phyloP scores from a whole-genome alignment of 129 eudicot genomes.

The Scalesia atractyloides region DNA sequence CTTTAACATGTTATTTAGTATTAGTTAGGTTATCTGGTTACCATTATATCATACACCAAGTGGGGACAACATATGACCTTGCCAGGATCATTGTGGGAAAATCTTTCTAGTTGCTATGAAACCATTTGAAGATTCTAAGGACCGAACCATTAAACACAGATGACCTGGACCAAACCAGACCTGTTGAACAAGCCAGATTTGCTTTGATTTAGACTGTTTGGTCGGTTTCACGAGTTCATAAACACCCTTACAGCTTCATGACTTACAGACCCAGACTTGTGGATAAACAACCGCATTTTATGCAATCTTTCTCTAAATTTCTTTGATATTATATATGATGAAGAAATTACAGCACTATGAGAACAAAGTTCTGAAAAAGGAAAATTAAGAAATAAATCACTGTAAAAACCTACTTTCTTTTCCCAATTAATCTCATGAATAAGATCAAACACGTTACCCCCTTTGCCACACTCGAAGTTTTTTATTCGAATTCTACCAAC shows the following conservation, averaged over 20 bases:
- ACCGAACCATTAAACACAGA: too few relatives aligned
- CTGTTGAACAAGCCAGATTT: too few relatives aligned
- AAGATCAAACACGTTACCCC: slow-evolving; percentile 24
- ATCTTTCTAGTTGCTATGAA: too few relatives aligned
- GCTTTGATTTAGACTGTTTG: neutral
- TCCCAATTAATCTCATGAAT: slow-evolving; percentile 40
- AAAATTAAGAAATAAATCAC: slow-evolving; percentile 40
- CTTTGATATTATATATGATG: slow-evolving; percentile 38
- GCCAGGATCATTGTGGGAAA: too few relatives aligned
- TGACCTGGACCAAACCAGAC: too few relatives aligned
- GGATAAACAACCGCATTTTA: slow-evolving; percentile 1
- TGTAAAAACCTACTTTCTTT: slow-evolving; percentile 35
- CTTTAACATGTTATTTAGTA: too few relatives aligned
- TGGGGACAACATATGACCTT: too few relatives aligned
- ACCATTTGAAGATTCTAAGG: too few relatives aligned
- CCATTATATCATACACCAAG: too few relatives aligned
- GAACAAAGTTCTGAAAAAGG: slow-evolving; percentile 37
- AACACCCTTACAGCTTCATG: neutral
- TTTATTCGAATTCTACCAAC: slow-evolving; percentile 37
- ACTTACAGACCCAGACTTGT: neutral
- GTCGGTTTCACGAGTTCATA: neutral
- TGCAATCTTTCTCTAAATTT: slow-evolving; percentile 13
- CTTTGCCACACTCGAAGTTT: slow-evolving; percentile 12
- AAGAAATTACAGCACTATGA: slow-evolving; percentile 41
- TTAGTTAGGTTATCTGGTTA: too few relatives aligned